Percentiles rank a stretch among this genome's conserved stretches.
These are phyloP conservation scores for Xylaria sp. DNA, from an alignment of 2,329 filamentous ascomycete genomes.

Conservation along the genomic window DNA sequence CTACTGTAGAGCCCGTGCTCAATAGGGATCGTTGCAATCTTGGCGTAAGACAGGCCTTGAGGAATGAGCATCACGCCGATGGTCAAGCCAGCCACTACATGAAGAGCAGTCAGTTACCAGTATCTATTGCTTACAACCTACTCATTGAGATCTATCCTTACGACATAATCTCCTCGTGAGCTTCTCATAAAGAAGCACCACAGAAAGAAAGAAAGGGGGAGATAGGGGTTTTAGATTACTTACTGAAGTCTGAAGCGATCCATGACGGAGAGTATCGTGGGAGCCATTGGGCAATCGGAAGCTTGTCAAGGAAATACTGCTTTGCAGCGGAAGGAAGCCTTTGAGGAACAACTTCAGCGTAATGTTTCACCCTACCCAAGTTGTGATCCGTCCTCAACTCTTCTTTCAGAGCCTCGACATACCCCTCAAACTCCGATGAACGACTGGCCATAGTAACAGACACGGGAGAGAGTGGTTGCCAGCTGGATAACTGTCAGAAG, in stretches of 20 bases:
- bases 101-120: conserved; percentile 12
- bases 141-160: neutral
- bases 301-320: conserved; percentile 64
- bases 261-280: conserved; percentile 66
- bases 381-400: conserved; percentile 48
- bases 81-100: conserved; percentile 60
- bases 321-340: conserved; percentile 57
- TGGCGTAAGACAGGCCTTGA: conserved; percentile 66
- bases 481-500: neutral
- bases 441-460: conserved; percentile 26
- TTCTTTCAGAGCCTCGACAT: conserved; percentile 34
- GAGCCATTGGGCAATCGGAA: conserved; percentile 67
- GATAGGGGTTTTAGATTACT: neutral
- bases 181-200: neutral
- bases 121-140: neutral
- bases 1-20: conserved; percentile 65
- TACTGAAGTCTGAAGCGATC: conserved; percentile 62
- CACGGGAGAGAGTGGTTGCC: neutral
- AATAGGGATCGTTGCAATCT: conserved; percentile 65
- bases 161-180: neutral
- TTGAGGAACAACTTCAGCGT: conserved; percentile 38
- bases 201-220: too few relatives aligned
- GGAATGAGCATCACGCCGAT: conserved; percentile 66
- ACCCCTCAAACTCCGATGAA: conserved; percentile 28
- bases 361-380: conserved; percentile 42